Conservation (phyloP, 73 alveolate genomes). For the Paramecium tetraurelia region DNA sequence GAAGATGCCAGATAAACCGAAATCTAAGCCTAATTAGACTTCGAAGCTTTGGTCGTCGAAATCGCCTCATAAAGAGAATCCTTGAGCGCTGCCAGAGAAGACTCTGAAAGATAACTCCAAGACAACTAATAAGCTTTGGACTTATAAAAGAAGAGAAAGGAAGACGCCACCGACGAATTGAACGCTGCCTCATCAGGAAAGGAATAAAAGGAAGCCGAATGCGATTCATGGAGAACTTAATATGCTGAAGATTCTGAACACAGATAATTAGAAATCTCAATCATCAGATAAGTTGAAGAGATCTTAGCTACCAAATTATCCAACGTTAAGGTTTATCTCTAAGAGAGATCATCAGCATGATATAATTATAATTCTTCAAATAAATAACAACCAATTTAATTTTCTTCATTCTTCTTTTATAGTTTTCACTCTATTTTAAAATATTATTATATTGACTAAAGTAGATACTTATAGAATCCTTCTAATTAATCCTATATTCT, state of each 20-base stretch:
- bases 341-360: slow-evolving; percentile 52
- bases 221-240: slow-evolving; percentile 64
- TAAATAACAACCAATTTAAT: background rate
- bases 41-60: slow-evolving; percentile 54
- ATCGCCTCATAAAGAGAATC: slow-evolving; percentile 59
- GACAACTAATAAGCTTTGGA: slow-evolving; percentile 62
- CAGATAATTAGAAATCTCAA: slow-evolving; percentile 51
- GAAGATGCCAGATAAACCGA: slow-evolving; percentile 37
- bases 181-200: slow-evolving; percentile 63
- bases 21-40: slow-evolving; percentile 50
- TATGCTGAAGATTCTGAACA: slow-evolving; percentile 54
- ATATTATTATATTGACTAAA: too few relatives aligned
- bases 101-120: slow-evolving; percentile 54
- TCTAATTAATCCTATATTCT: too few relatives aligned
- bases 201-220: slow-evolving; percentile 63
- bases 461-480: too few relatives aligned
- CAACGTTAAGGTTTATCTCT: slow-evolving; percentile 50
- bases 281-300: slow-evolving; percentile 57
- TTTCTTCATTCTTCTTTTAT: background rate
- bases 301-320: slow-evolving; percentile 51
- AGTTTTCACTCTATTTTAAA: background rate
- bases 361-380: background rate
- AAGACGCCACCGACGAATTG: slow-evolving; percentile 62
- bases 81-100: slow-evolving; percentile 59
- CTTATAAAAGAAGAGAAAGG: slow-evolving; percentile 65